A percentile compares a stretch with the other conserved stretches of the same genome.
These are phyloP conservation scores for Yarrowia galli DNA, from an alignment of 1,139 yeast species.

Conservation along the genomic window DNA sequence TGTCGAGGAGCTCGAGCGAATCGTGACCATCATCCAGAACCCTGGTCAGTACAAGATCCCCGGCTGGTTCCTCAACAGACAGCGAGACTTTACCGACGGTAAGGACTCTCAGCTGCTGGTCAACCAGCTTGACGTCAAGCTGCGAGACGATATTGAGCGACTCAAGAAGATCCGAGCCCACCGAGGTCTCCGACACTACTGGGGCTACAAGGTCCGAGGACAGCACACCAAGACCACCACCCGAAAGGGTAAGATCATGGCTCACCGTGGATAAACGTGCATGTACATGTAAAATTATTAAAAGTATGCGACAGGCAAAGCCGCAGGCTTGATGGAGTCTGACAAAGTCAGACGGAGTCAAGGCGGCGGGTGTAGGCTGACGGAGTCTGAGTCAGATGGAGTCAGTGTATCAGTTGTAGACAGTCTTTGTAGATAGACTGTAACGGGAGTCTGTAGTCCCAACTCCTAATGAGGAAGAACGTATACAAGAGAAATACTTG, in stretches of 20 bases:
- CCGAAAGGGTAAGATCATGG: slow-evolving; percentile 38
- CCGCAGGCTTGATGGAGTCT: too few species aligned
- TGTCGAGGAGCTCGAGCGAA: slow-evolving; percentile 99
- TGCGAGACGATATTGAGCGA: slow-evolving; percentile 99
- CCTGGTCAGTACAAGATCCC: slow-evolving; percentile 99
- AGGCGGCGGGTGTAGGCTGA: too few species aligned
- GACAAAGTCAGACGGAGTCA: too few species aligned
- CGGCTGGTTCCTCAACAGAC: slow-evolving; percentile 99
- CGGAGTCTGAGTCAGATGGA: too few species aligned
- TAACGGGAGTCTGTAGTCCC: too few species aligned
- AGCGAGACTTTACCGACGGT: slow-evolving; percentile 97
- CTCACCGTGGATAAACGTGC: slow-evolving; percentile 36
- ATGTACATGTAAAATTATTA: slow-evolving; percentile 37
- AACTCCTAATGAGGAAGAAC: too few species aligned
- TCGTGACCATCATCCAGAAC: slow-evolving; percentile 99
- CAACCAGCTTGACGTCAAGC: slow-evolving; percentile 98
- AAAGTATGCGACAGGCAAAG: slow-evolving; percentile 6
- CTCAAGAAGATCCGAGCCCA: slow-evolving; percentile 99
- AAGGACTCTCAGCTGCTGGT: slow-evolving; percentile 99
- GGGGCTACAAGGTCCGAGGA: slow-evolving; percentile 96
- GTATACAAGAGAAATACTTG: too few species aligned
- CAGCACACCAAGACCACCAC: slow-evolving; percentile 99
- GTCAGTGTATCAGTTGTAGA: too few species aligned
- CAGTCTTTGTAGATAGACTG: too few species aligned
- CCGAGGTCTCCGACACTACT: slow-evolving; percentile 99